Evolutionary conservation across 345 rosid genomes (phyloP).

Genomic region (Noccaea bulbosa): DNA sequence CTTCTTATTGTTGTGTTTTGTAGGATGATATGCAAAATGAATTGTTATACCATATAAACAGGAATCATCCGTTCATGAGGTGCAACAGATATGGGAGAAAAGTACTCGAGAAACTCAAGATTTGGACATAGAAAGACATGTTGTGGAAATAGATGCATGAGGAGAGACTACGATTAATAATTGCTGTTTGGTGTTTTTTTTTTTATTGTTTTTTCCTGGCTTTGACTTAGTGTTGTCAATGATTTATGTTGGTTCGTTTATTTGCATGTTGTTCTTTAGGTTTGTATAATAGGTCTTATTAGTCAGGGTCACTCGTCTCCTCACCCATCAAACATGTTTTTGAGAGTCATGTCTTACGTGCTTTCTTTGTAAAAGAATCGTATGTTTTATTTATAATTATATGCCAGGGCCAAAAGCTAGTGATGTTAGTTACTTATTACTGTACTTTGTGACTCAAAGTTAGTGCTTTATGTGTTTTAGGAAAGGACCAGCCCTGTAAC

Average conservation of each 20-base stretch:
- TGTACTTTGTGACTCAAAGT: neutral
- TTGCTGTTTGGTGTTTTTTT: conserved; percentile 17
- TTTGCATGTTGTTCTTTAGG: neutral
- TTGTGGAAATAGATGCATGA: conserved; percentile 8
- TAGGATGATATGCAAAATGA: conserved; percentile 8
- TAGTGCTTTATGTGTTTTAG: neutral
- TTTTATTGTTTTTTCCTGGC: neutral
- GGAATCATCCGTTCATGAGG: conserved; percentile 45
- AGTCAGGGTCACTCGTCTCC: neutral
- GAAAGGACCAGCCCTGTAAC: too few relatives aligned
- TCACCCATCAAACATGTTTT: neutral
- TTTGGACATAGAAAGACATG: neutral
- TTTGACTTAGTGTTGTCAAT: neutral
- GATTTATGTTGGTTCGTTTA: neutral
- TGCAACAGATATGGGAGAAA: conserved; percentile 63
- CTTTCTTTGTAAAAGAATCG: conserved; percentile 4
- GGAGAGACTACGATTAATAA: neutral
- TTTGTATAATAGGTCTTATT: neutral
- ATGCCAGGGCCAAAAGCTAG: neutral
- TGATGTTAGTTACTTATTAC: neutral
- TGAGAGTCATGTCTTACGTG: neutral
- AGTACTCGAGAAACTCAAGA: conserved; percentile 43
- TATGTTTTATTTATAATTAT: neutral
- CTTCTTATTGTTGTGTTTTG: neutral
- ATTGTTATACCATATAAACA: conserved; percentile 36